Evolutionary conservation across 2,329 filamentous ascomycete genomes (phyloP).

Genomic region (Trichoderma brevicompactum): DNA sequence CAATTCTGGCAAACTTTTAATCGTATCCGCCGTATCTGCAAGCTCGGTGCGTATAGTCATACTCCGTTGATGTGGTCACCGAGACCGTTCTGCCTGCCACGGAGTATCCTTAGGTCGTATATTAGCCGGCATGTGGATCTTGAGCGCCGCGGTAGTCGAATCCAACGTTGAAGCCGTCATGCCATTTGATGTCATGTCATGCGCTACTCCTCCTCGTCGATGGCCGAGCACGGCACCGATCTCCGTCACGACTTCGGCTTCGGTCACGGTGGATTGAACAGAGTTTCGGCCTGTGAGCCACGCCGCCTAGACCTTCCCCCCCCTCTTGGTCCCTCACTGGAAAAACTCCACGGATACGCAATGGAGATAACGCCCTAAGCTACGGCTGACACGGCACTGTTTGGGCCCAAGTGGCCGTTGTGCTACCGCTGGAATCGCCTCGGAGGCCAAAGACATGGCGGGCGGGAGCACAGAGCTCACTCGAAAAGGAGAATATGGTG

Average conservation of each 20-base stretch:
- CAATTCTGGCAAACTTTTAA: too few relatives aligned
- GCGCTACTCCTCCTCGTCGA: too few relatives aligned
- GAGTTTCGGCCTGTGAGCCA: constrained; percentile 17
- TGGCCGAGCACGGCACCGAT: constrained; percentile 17
- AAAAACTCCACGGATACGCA: background rate
- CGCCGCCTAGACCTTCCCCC: background rate
- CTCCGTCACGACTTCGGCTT: constrained; percentile 10
- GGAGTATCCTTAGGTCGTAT: background rate
- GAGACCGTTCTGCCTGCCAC: too few relatives aligned
- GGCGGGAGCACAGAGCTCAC: too few relatives aligned
- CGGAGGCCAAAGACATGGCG: too few relatives aligned
- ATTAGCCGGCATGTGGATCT: constrained; percentile 1
- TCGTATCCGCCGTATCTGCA: too few relatives aligned
- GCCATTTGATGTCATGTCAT: background rate
- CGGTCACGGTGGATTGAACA: constrained; percentile 11
- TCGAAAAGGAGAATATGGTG: too few relatives aligned
- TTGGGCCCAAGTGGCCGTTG: background rate
- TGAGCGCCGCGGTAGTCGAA: background rate
- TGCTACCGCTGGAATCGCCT: background rate
- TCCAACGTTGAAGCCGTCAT: background rate
- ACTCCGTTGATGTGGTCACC: too few relatives aligned
- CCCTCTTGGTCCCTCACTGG: too few relatives aligned
- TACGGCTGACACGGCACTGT: constrained; percentile 6
- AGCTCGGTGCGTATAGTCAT: background rate
- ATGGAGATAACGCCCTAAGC: background rate